Percentiles rank a stretch among this genome's conserved stretches.
phyloP scores from a whole-genome alignment of 2,329 filamentous ascomycete species.

The Aureobasidium sp. region DNA sequence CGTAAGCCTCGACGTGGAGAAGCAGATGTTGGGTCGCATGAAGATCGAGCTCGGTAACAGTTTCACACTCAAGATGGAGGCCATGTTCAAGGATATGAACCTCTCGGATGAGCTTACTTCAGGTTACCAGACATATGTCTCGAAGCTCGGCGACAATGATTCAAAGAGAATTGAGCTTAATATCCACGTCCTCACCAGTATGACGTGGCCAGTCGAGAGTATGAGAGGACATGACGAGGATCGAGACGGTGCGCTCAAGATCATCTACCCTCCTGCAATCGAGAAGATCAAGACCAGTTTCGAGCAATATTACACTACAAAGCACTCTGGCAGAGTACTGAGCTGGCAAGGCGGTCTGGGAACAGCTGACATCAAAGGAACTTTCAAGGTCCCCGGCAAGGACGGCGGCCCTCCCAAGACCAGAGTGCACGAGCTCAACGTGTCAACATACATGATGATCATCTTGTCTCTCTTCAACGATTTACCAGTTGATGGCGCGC shows the following conservation, averaged over 20 bases:
- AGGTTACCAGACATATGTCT: conserved; percentile 66
- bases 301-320: conserved; percentile 78
- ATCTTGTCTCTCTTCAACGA: conserved; percentile 87
- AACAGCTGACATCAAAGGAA: conserved; percentile 76
- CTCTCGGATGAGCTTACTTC: conserved; percentile 76
- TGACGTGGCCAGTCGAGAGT: conserved; percentile 89
- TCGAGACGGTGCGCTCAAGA: conserved; percentile 44
- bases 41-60: conserved; percentile 93
- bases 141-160: conserved; percentile 49
- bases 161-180: conserved; percentile 66
- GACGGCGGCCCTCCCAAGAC: conserved; percentile 59
- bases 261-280: conserved; percentile 69
- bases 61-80: conserved; percentile 87
- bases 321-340: conserved; percentile 79
- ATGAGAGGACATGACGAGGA: conserved; percentile 55
- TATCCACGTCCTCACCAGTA: conserved; percentile 82
- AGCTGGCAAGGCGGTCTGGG: conserved; percentile 76
- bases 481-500: conserved; percentile 43
- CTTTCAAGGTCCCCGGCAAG: conserved; percentile 67
- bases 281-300: conserved; percentile 75
- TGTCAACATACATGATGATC: conserved; percentile 88
- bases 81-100: conserved; percentile 96
- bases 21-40: conserved; percentile 93
- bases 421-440: conserved; percentile 80
- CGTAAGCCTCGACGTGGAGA: conserved; percentile 85